Evolutionary conservation across 768 basidiomycete species (phyloP).

Genomic region (Russula sp.): DNA sequence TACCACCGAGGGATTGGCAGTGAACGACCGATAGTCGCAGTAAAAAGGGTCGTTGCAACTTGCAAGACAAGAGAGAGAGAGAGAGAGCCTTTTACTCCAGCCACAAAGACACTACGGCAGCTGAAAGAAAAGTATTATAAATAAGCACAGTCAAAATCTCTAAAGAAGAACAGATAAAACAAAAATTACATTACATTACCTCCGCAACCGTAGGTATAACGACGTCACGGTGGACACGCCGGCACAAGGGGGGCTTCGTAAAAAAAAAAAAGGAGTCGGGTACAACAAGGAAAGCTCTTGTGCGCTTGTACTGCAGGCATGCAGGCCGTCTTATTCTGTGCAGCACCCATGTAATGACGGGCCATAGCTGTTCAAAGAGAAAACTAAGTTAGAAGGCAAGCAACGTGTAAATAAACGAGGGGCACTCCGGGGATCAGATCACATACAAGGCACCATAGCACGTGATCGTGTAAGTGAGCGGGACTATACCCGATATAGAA

Average conservation of each 20-base stretch:
- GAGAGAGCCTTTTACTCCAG: not conserved
- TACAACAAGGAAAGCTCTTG: not conserved
- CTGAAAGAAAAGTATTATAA: too few species aligned
- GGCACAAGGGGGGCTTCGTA: not conserved
- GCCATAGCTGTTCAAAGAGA: not conserved
- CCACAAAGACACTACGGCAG: not conserved
- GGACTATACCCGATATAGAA: slow-evolving; percentile 25
- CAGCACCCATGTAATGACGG: not conserved
- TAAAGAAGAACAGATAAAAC: not conserved
- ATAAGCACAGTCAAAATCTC: not conserved
- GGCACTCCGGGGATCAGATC: too few species aligned
- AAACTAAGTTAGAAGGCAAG: too few species aligned
- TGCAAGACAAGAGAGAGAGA: not conserved
- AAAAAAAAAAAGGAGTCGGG: not conserved
- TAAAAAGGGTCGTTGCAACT: not conserved
- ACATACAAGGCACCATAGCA: not conserved
- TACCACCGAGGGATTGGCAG: not conserved
- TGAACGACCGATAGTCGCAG: not conserved
- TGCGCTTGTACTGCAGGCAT: not conserved
- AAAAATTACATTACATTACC: not conserved
- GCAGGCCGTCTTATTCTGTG: slow-evolving; percentile 6
- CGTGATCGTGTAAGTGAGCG: not conserved
- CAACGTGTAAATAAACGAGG: too few species aligned
- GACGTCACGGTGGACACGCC: not conserved
- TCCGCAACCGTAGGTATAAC: slow-evolving; percentile 12